Percentiles rank a stretch among this genome's conserved stretches.
phyloP scores from a whole-genome alignment of 1,139 yeast genomes.

The Pichia sp. region DNA sequence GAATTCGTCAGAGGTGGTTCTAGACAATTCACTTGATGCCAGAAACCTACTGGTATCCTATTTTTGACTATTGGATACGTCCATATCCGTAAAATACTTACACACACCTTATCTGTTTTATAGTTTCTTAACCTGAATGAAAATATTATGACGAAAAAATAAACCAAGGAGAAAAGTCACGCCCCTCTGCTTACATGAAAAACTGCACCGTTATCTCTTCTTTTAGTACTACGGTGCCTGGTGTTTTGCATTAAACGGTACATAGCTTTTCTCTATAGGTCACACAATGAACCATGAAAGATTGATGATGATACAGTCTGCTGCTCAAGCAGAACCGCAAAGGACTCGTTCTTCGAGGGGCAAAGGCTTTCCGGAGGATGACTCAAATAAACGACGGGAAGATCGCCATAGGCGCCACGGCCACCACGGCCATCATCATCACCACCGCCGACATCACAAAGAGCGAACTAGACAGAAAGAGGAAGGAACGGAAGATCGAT shows the following conservation, averaged over 20 bases:
- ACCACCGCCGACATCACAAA: neutral
- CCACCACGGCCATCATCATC: neutral
- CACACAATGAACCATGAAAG: neutral
- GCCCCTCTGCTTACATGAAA: neutral
- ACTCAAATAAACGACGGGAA: neutral
- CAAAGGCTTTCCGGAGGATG: neutral
- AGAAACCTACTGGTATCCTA: neutral
- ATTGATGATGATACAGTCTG: neutral
- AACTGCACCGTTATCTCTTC: neutral
- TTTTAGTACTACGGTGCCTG: too few relatives aligned
- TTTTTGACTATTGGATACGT: neutral
- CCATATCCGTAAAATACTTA: neutral
- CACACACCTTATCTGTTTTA: constrained; percentile 9
- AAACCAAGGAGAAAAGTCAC: too few relatives aligned
- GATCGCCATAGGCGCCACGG: neutral
- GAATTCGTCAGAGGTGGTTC: constrained; percentile 96
- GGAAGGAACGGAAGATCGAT: too few relatives aligned
- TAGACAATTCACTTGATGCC: constrained; percentile 67
- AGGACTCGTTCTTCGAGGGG: neutral
- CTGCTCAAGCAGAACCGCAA: neutral
- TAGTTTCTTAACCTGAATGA: constrained; percentile 1
- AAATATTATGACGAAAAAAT: neutral
- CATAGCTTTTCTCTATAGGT: neutral
- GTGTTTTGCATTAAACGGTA: too few relatives aligned
- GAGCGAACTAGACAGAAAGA: too few relatives aligned